Base-by-base conservation (phyloP, 352 stramenopile species). In the Phytophthora ohioensis region DNA sequence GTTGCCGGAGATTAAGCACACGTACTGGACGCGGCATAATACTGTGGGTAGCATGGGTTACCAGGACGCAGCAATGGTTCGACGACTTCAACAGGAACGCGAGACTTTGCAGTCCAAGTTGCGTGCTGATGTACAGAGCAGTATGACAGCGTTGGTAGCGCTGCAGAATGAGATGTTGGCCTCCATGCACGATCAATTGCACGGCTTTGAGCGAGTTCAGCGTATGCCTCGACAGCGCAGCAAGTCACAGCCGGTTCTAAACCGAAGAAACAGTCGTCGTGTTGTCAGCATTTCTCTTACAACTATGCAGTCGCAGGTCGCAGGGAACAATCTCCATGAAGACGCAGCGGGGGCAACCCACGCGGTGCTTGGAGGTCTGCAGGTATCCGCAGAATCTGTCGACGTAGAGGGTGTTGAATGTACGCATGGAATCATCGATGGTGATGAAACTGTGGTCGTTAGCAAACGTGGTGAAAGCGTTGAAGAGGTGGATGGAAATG, bases 1-100 rank as follows among this genome's bases (percentile, higher is more conserved):
- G 2, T 35, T 95, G 3, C 84, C 84, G 0, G 87, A 95, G 42
- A 76, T 95, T 27, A 92, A 93, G 58, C 79, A 93, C 47, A 83
- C 85, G 36, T 93, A 91, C 64, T 95, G 87, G 87, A 91, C 81
- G 12, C 73, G 85, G 1, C 71, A 83, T 8, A 72, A 73, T 12
- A 78, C 67, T 49, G 43, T 54, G 32, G 21, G 21, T 27, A 1
- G 21, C 21, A 27, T 27, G 21, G 57, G 71, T 9, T 58, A 48
- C 17, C 73, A 82, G 13, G 78, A 81, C 21, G 52, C 73, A 5
- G 43, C 12, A 32, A 51, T 5, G 17, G 68, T 80, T 10, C 80
- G 81, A 8, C 70, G 84, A 2, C 27, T 93, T 17, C 63, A 84
- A 3, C 80, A 87, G 30, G 85, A 93, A 52, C 81, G 85, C 9